Conservation (phyloP, 345 rosid genomes). For the Eucalyptus marginata region DNA sequence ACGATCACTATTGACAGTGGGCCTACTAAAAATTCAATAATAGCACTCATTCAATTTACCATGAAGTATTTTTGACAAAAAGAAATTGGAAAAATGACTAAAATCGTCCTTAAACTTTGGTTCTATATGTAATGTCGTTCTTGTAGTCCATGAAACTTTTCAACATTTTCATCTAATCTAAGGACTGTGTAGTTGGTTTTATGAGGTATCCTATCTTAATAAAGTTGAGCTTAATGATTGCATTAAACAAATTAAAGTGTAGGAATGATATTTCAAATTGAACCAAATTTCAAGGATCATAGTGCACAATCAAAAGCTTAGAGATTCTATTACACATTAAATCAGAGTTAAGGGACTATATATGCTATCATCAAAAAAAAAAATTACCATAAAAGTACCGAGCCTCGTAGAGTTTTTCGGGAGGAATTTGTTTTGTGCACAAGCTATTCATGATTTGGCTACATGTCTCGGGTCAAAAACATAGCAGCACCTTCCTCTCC, state of each 20-base stretch:
- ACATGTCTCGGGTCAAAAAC: too few species aligned
- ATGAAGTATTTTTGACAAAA: too few species aligned
- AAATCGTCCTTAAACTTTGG: too few species aligned
- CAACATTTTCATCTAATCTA: too few species aligned
- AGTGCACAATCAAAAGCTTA: rapidly evolving
- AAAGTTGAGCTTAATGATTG: rapidly evolving
- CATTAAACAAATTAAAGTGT: too few species aligned
- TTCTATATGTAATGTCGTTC: not conserved
- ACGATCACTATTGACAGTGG: not conserved
- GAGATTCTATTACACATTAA: rapidly evolving
- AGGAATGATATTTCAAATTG: too few species aligned
- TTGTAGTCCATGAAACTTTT: too few species aligned
- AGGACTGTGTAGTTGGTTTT: rapidly evolving
- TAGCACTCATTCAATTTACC: too few species aligned
- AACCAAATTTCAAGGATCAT: not conserved
- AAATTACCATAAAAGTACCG: not conserved
- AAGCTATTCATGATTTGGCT: not conserved
- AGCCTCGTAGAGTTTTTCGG: rapidly evolving
- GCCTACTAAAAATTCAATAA: too few species aligned
- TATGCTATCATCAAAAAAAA: too few species aligned
- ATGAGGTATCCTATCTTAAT: too few species aligned
- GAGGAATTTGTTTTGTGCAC: not conserved
- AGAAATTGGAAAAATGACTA: too few species aligned
- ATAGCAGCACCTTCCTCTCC: not conserved
- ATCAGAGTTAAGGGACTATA: rapidly evolving